These are phyloP conservation scores for Huntiella omanensis DNA, from an alignment of 2,329 filamentous ascomycete genomes.

Conservation along the genomic window DNA sequence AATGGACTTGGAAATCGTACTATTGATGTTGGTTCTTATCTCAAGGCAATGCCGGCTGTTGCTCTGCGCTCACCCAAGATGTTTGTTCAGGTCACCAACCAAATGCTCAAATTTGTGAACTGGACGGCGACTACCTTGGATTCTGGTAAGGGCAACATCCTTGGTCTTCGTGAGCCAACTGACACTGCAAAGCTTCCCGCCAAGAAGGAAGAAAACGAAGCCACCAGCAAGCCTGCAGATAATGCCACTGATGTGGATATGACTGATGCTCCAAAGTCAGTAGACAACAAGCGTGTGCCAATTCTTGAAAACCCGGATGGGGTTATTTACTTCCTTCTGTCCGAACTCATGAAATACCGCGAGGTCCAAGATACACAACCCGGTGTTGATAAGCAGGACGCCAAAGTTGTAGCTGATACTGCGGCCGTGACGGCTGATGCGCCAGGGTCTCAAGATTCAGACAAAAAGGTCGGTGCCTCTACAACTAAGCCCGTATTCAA, in stretches of 20 bases:
- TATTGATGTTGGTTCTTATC: slow-evolving; percentile 52
- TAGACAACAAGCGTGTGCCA: slow-evolving; percentile 44
- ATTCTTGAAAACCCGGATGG: slow-evolving; percentile 85
- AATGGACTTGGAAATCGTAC: slow-evolving; percentile 30
- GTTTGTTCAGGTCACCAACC: slow-evolving; percentile 75
- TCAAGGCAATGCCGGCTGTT: slow-evolving; percentile 59
- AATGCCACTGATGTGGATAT: slow-evolving; percentile 32
- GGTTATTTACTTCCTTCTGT: slow-evolving; percentile 85
- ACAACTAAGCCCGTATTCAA: slow-evolving; percentile 59
- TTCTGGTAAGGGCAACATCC: slow-evolving; percentile 8
- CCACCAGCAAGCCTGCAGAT: neutral
- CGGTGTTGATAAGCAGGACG: slow-evolving; percentile 6
- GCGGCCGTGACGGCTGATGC: neutral
- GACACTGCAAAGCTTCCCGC: neutral
- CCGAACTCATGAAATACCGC: slow-evolving; percentile 76
- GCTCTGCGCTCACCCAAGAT: slow-evolving; percentile 65
- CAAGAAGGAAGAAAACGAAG: neutral
- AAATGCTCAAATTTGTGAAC: slow-evolving; percentile 43
- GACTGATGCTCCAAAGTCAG: slow-evolving; percentile 51
- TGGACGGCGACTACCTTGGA: slow-evolving; percentile 7
- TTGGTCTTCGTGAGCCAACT: slow-evolving; percentile 7
- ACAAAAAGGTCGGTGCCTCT: slow-evolving; percentile 41
- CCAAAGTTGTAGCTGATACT: neutral
- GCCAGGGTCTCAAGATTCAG: slow-evolving; percentile 21
- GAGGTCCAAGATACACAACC: slow-evolving; percentile 74